Evolutionary conservation across 371 early-diverging fungal species (phyloP), one percentile per base, ranked within the genome.

Genomic region (Mortierella sp.): DNA sequence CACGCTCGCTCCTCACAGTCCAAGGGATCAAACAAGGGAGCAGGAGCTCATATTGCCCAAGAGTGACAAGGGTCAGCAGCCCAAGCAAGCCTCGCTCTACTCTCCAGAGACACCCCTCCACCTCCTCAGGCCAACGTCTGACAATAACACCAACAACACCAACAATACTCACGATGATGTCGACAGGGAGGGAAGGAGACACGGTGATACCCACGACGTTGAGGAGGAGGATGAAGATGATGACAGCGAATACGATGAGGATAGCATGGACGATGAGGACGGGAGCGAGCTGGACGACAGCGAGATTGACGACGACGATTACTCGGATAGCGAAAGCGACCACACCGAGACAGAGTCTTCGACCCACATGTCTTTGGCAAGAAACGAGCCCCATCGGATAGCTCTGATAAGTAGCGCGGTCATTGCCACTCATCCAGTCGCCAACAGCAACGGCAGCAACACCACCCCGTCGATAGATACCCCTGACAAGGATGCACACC

Each of bases 11-110:
- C 48, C 58, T 38, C 75, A 70, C 70, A 74, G 74, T 74, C 65
- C 79, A 74, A 79, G 71, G 71, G 79, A 74, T 74, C 79, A 79
- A 79, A 79, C 79, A 78, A 78, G 19, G 60, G 45, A 78, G 72
- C 72, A 72, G 48, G 63, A 65, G 68, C 73, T 58, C 73, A 70
- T 68, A 2, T 68, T 68, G 44, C 68, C 68, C 68, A 68, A 42
- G 68, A 42, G 24, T 1, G 44, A 42, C 68, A 68, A 68, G 42
- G 68, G 42, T 21, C 68, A 68, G 42, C 68, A 42, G 42, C 44
- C 42, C 24, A 38, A 10, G 68, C 68, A 68, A 24, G 68, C 38
- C 68, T 68, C 68, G 7, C n/a, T 26, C 42, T 19, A 55, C 47
- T 60, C 75, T 16, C 42, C 60, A 38, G 42, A 44, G 58, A 47